Evolutionary conservation across 495 filamentous ascomycete species (phyloP).

Genomic region (Copromyces sp.): DNA sequence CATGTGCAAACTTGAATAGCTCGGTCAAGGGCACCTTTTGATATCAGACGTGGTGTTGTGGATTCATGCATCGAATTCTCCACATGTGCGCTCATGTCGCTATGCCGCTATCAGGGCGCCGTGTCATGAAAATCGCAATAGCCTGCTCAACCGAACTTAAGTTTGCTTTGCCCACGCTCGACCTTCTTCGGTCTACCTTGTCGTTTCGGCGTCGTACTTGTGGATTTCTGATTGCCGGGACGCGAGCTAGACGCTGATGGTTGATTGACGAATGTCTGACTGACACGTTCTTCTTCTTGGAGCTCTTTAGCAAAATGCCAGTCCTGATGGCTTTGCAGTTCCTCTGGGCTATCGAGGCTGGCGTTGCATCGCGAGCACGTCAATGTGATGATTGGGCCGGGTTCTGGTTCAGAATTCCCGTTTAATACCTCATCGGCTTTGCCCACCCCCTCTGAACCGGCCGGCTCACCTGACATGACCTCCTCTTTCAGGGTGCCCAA

Average conservation of each 20-base stretch:
- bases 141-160: constrained; percentile 53
- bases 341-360: constrained; percentile 39
- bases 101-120: not conserved
- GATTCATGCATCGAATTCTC: not conserved
- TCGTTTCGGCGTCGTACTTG: constrained; percentile 21
- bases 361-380: constrained; percentile 58
- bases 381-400: constrained; percentile 37
- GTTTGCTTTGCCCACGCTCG: constrained; percentile 68
- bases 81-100: not conserved
- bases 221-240: constrained; percentile 20
- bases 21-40: not conserved
- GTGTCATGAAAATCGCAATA: constrained; percentile 3
- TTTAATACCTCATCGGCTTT: constrained; percentile 8
- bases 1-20: not conserved
- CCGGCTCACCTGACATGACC: constrained; percentile 1
- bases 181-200: constrained; percentile 37
- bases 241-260: constrained; percentile 17
- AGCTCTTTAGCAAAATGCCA: constrained; percentile 94
- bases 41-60: not conserved
- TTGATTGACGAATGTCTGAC: constrained; percentile 28
- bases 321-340: constrained; percentile 72
- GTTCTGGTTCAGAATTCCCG: constrained; percentile 18
- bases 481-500: constrained; percentile 13
- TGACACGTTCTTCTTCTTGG: constrained; percentile 46
- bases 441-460: constrained; percentile 1